Percentiles rank a stretch among this genome's conserved stretches.
phyloP scores from a whole-genome alignment of 148 eudicot genomes.

The Cornus florida region DNA sequence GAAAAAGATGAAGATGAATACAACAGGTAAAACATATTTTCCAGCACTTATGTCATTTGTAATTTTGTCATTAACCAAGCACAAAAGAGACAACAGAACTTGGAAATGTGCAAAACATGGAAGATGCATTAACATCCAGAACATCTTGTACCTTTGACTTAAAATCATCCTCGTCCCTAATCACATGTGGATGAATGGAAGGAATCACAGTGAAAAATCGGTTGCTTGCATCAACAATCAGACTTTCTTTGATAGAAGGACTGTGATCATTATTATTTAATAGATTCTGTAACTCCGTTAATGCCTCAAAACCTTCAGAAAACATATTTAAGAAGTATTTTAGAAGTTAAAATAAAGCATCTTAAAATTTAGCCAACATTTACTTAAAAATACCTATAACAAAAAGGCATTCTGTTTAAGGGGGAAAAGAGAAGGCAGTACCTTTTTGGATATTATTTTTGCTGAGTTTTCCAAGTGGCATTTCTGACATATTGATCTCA shows the following conservation, averaged over 20 bases:
- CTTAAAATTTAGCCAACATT: not conserved
- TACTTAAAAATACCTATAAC: not conserved
- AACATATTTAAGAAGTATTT: not conserved
- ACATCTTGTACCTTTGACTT: slow-evolving; percentile 69
- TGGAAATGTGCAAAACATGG: not conserved
- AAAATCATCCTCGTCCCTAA: slow-evolving; percentile 93
- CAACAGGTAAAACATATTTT: too few species aligned
- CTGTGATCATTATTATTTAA: slow-evolving; percentile 30
- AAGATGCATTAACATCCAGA: not conserved
- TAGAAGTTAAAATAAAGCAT: slow-evolving; percentile 7
- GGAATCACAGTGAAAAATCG: slow-evolving; percentile 95
- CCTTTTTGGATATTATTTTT: slow-evolving; percentile 92
- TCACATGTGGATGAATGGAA: slow-evolving; percentile 91
- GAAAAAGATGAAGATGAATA: too few species aligned
- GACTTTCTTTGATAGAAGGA: slow-evolving; percentile 48
- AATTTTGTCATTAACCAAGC: not conserved
- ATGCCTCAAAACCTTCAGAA: slow-evolving; percentile 86
- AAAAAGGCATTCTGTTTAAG: too few species aligned
- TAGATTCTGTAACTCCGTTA: slow-evolving; percentile 88
- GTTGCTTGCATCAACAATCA: slow-evolving; percentile 94
- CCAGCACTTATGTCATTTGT: not conserved
- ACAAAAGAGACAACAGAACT: not conserved
- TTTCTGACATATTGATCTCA: slow-evolving; percentile 93
- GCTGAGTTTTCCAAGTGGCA: slow-evolving; percentile 99
- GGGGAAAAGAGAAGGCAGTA: slow-evolving; percentile 20